Evolutionary conservation across 2,329 filamentous ascomycete species (phyloP).

Genomic region (Plectosphaerella sp.): DNA sequence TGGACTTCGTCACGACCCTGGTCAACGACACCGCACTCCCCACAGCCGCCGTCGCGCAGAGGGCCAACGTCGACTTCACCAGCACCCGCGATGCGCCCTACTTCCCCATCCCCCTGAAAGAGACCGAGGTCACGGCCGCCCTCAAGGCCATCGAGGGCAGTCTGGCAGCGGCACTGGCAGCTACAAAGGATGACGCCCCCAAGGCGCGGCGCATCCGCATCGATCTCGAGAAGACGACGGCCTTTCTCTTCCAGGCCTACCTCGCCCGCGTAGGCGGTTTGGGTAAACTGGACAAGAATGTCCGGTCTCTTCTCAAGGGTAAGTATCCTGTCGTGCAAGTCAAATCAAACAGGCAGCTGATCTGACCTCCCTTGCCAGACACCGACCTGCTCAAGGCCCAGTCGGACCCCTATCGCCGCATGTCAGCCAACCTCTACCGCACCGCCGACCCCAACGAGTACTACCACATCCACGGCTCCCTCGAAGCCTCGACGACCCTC

Average conservation of each 20-base stretch:
- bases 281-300: constrained; percentile 30
- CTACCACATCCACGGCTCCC: constrained; percentile 72
- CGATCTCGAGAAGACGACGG: constrained; percentile 33
- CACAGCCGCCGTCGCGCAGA: constrained; percentile 16
- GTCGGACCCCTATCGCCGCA: constrained; percentile 64
- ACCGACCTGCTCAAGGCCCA: constrained; percentile 69
- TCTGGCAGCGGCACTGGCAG: constrained; percentile 25
- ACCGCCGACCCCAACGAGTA: constrained; percentile 63
- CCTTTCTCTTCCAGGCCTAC: constrained; percentile 34
- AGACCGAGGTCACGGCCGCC: constrained; percentile 37
- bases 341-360: not conserved
- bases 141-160: constrained; percentile 37
- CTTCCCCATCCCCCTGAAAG: constrained; percentile 43
- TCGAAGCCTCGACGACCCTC: constrained; percentile 66
- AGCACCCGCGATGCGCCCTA: constrained; percentile 31
- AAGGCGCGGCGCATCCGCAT: constrained; percentile 19
- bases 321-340: not conserved
- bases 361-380: constrained; percentile 37
- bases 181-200: constrained; percentile 13
- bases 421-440: constrained; percentile 69
- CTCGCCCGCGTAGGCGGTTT: constrained; percentile 29
- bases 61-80: constrained; percentile 23
- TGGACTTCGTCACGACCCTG: constrained; percentile 16
- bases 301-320: constrained; percentile 26
- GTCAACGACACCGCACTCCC: constrained; percentile 25